Conservation (phyloP, 73 alveolate genomes). For the Symbiodinium natans region DNA sequence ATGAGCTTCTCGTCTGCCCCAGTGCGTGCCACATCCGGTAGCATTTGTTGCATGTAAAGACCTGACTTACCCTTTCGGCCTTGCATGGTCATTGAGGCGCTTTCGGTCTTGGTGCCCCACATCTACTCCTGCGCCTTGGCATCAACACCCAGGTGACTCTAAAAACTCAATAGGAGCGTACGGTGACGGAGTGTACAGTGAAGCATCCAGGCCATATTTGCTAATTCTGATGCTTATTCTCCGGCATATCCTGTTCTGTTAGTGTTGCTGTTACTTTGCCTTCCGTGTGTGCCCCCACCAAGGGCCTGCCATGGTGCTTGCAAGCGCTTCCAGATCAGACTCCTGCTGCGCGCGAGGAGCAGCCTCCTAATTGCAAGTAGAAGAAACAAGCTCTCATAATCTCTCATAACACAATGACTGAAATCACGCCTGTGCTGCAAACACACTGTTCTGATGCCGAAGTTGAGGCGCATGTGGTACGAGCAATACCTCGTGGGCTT, state of each 20-base stretch:
- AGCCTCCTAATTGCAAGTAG: background rate
- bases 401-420: too few species aligned
- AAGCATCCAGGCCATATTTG: too few species aligned
- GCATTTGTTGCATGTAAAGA: background rate
- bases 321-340: background rate
- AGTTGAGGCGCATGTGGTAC: slow-evolving; percentile 88
- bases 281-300: too few species aligned
- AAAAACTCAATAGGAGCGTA: background rate
- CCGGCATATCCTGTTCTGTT: too few species aligned
- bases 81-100: too few species aligned
- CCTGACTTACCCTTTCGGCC: too few species aligned
- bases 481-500: slow-evolving; percentile 56
- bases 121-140: background rate
- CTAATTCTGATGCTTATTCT: too few species aligned
- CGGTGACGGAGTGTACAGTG: background rate
- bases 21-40: too few species aligned
- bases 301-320: slow-evolving; percentile 73
- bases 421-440: too few species aligned
- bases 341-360: background rate
- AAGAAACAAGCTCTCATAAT: too few species aligned
- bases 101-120: slow-evolving; percentile 91
- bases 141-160: background rate
- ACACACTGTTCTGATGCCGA: too few species aligned
- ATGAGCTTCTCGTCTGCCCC: slow-evolving; percentile 18
- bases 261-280: too few species aligned